Evolutionary conservation across 371 early-diverging fungal genomes (phyloP).

Genomic region (Apophysomyces ossiformis): DNA sequence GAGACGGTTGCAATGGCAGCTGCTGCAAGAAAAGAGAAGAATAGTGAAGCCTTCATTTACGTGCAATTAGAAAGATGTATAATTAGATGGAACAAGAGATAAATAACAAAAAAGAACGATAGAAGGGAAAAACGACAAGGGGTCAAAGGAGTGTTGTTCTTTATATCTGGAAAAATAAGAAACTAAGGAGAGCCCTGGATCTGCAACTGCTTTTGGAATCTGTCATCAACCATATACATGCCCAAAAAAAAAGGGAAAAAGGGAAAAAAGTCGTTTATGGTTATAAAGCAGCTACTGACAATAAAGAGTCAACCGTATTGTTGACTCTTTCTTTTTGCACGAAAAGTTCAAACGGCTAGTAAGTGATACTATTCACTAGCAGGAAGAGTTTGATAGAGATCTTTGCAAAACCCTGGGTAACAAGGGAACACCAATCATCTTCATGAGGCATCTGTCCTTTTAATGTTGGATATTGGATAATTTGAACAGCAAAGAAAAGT

Average conservation of each 20-base stretch:
- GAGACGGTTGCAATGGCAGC: conserved; percentile 14
- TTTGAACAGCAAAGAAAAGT: background rate
- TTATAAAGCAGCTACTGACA: too few species aligned
- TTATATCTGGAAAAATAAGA: conserved; percentile 9
- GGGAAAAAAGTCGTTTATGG: background rate
- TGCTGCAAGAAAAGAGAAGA: conserved; percentile 7
- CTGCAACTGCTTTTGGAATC: conserved; percentile 10
- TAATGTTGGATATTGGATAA: too few species aligned
- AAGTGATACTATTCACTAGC: too few species aligned
- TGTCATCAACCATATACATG: background rate
- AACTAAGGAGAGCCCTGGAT: conserved; percentile 10
- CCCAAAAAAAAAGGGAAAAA: background rate
- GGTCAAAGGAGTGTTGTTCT: conserved; percentile 11
- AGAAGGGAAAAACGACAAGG: conserved; percentile 3
- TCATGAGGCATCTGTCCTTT: too few species aligned
- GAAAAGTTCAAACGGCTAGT: too few species aligned
- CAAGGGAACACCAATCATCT: too few species aligned
- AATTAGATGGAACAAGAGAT: background rate
- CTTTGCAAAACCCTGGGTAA: too few species aligned
- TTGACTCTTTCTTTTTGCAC: too few species aligned
- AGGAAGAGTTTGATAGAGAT: too few species aligned
- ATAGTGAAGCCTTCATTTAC: background rate
- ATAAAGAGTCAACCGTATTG: too few species aligned
- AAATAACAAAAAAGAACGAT: conserved; percentile 8
- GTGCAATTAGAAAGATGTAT: conserved; percentile 3